phyloP scores from a whole-genome alignment of 148 eudicot species.

The Fagopyrum tataricum region DNA sequence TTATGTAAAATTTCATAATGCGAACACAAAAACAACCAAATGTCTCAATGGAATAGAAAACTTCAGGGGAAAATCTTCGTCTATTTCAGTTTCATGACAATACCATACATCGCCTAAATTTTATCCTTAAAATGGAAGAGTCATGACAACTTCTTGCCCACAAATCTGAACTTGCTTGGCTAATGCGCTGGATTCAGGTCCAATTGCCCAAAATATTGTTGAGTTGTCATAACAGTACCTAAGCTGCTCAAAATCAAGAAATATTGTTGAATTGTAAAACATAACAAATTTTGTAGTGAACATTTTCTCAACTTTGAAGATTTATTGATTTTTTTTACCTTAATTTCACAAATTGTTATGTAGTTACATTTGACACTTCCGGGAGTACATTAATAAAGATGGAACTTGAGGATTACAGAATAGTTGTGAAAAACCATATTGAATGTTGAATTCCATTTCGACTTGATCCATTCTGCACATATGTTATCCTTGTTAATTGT shows the following conservation, averaged over 20 bases:
- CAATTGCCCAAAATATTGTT: slow-evolving; percentile 86
- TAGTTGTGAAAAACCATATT: slow-evolving; percentile 80
- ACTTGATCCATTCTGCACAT: slow-evolving; percentile 45
- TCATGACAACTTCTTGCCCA: slow-evolving; percentile 77
- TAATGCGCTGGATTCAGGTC: slow-evolving; percentile 58
- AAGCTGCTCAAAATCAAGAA: slow-evolving; percentile 22
- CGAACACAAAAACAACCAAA: not conserved
- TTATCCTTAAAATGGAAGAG: slow-evolving; percentile 66
- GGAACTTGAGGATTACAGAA: slow-evolving; percentile 56
- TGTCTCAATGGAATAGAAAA: too few species aligned
- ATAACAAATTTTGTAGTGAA: not conserved
- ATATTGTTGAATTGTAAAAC: not conserved
- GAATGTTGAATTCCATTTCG: slow-evolving; percentile 81
- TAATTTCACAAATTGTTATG: slow-evolving; percentile 77
- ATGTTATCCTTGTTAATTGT: slow-evolving; percentile 77
- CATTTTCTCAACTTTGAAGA: not conserved
- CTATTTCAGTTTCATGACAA: too few species aligned
- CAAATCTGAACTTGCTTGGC: slow-evolving; percentile 61
- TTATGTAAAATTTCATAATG: too few species aligned
- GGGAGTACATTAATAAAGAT: slow-evolving; percentile 69
- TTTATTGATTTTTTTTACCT: slow-evolving; percentile 10
- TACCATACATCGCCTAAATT: slow-evolving; percentile 61
- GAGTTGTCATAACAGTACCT: slow-evolving; percentile 74
- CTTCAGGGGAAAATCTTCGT: too few species aligned
- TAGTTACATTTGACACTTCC: slow-evolving; percentile 68